Conservation (phyloP, 2,329 filamentous ascomycete genomes). For the Neospermospora avenae region DNA sequence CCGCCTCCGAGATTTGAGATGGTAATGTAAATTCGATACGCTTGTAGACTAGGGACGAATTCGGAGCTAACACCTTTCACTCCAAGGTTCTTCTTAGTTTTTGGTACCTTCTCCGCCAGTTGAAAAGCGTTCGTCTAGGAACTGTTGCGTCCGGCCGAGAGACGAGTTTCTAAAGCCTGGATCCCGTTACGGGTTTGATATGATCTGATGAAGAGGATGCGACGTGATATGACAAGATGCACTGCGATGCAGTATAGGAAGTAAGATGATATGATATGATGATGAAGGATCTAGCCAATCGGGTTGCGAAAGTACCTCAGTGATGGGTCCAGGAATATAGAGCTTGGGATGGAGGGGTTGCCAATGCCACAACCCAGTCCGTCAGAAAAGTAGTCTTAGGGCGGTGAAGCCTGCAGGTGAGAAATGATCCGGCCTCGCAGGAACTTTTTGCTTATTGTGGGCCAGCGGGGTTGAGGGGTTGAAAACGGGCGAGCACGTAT, state of each 20-base stretch:
- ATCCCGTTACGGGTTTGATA: not conserved
- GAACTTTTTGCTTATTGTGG: slow-evolving; percentile 2
- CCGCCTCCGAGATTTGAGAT: not conserved
- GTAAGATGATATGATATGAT: not conserved
- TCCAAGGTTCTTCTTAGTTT: not conserved
- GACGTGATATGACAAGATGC: not conserved
- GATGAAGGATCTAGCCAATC: not conserved
- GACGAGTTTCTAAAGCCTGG: not conserved
- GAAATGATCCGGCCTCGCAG: not conserved
- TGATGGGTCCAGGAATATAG: no score
- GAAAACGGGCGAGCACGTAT: not conserved
- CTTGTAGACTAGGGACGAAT: no score
- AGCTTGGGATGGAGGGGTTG: not conserved
- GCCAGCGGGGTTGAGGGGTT: not conserved
- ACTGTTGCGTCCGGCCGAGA: not conserved
- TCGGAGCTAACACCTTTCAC: not conserved
- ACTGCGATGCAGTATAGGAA: not conserved
- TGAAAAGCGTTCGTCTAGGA: not conserved
- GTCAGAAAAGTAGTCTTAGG: not conserved
- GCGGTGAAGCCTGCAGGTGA: slow-evolving; percentile 2
- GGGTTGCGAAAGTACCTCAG: not conserved
- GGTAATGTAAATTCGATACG: slow-evolving; percentile 1
- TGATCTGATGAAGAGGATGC: not conserved
- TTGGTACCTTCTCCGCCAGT: not conserved
- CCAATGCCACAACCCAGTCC: not conserved